phyloP scores from a whole-genome alignment of 148 eudicot species.

The Heliamphora exappendiculata region DNA sequence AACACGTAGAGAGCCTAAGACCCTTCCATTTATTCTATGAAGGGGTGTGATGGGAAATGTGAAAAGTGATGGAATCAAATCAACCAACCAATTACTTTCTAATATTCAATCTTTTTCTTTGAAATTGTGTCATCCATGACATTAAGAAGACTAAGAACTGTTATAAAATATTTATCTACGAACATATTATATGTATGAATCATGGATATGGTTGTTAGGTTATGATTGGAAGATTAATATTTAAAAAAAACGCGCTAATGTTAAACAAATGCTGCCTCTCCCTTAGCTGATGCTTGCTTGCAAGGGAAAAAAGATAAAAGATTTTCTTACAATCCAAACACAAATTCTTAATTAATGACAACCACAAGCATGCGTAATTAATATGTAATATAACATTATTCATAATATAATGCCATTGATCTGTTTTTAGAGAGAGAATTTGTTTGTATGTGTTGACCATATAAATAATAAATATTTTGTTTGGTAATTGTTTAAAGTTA shows the following conservation, averaged over 20 bases:
- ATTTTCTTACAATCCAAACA: not conserved
- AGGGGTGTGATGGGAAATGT: slow-evolving; percentile 14
- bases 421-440: not conserved
- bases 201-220: slow-evolving; percentile 1
- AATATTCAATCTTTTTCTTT: too few species aligned
- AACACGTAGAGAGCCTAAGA: slow-evolving; percentile 4
- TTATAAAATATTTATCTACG: not conserved
- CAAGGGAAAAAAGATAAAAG: too few species aligned
- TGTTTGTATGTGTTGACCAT: too few species aligned
- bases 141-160: not conserved
- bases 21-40: not conserved
- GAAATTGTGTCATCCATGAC: slow-evolving; percentile 7
- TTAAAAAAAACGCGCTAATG: not conserved
- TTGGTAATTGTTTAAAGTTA: too few species aligned
- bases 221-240: slow-evolving; percentile 3
- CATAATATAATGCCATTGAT: not conserved
- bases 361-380: not conserved
- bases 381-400: too few species aligned
- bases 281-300: too few species aligned
- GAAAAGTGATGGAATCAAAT: slow-evolving; percentile 1
- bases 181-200: not conserved
- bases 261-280: not conserved
- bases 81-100: too few species aligned
- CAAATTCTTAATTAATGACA: not conserved
- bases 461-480: too few species aligned